Conservation (phyloP, 2,329 filamentous ascomycete genomes). For the Fusarium nanum region DNA sequence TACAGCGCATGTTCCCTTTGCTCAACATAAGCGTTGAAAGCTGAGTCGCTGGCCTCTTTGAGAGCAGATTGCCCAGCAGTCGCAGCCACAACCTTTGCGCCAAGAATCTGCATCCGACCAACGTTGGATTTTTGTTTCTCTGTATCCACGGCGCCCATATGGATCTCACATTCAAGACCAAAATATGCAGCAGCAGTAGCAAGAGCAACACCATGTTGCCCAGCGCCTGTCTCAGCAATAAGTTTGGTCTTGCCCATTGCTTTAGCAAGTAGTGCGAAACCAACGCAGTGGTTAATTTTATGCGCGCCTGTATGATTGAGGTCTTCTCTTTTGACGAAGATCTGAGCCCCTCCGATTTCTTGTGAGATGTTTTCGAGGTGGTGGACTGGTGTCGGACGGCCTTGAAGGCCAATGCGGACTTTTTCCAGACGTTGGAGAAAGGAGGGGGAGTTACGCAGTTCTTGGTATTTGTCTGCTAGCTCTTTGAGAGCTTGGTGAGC, state of each 20-base stretch:
- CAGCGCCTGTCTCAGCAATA: conserved; percentile 13
- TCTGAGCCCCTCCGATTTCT: background rate
- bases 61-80: conserved; percentile 10
- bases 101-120: conserved; percentile 10
- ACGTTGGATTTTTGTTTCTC: conserved; percentile 20
- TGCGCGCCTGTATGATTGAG: conserved; percentile 10
- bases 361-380: background rate
- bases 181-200: conserved; percentile 14
- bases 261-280: conserved; percentile 17
- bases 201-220: conserved; percentile 16
- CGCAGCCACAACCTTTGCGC: background rate
- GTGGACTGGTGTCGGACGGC: conserved; percentile 10
- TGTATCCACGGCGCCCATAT: conserved; percentile 7
- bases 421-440: conserved; percentile 1
- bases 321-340: conserved; percentile 11
- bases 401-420: background rate
- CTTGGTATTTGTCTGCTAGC: background rate
- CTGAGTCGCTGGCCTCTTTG: conserved; percentile 16
- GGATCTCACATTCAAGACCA: conserved; percentile 6
- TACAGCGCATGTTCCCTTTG: conserved; percentile 2
- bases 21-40: conserved; percentile 3
- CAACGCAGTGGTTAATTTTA: conserved; percentile 19
- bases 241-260: conserved; percentile 12
- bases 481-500: conserved; percentile 4
- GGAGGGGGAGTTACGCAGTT: background rate